Evolutionary conservation across 2,329 filamentous ascomycete species (phyloP), one percentile per base, ranked within the genome.

Genomic region (Aspergillus pseudoglaucus): DNA sequence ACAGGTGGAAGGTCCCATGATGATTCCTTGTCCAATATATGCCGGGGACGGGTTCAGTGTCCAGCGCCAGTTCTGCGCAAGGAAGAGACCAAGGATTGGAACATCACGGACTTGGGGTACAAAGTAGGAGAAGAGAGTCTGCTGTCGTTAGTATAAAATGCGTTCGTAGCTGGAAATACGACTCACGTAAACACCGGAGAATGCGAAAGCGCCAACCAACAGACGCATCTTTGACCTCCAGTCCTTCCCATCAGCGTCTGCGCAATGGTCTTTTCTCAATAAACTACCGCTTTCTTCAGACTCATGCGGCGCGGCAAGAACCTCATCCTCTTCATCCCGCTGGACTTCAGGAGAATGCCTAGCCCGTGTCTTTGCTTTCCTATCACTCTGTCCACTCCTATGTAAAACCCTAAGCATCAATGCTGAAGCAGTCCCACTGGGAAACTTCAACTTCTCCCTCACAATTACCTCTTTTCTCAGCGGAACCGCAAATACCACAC

Each of bases 1-100:
- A 3, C 91, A 97, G 0, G 93, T 98, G 35, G 89, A 85, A 3
- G 91, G 88, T 0, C 93, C 93, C 93, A 98, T 98, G 61, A 98
- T 97, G 53, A 98, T 94, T 9, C 93, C 93, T 70, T 98, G 93
- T 0, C 93, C 93, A 22, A 97, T 83, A 65, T 98, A 98, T 2
- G 93, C 93, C n/a, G 95, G 85, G 41, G 90, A 96, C 0, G 93
- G 93, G 57, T 98, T 98, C 6, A 98, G 74, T 1, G 88, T 93
- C 93, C 93, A 98, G 1, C 96, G 79, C 91, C 91, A 98, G 2
- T 81, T 81, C 1, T 80, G 71, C 0, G 90, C 90, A 6, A 94
- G 79, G 2, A 79, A 70, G 0, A 78, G 71, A 0, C 93, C 93
- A 56, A 97, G 88, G 22, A 98, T 75, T 0, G 93, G 93, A n/a